These are phyloP conservation scores for Rhodosporidiobolus sp. DNA, from an alignment of 768 basidiomycete species.

Conservation along the genomic window DNA sequence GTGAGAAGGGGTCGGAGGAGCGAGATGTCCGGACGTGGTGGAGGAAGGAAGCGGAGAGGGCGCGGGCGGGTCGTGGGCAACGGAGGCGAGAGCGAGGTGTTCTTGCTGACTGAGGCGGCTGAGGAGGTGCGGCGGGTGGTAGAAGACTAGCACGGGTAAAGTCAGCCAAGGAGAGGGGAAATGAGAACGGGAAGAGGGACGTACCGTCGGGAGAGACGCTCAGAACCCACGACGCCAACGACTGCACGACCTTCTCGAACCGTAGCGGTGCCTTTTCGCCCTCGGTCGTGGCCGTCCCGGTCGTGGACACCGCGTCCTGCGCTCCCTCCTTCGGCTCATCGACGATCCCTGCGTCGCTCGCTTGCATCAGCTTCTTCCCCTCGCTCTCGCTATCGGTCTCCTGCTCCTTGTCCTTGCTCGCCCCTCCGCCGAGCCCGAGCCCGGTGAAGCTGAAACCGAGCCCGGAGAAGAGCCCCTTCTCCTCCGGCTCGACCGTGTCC, in stretches of 20 bases:
- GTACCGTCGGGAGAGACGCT: conserved; percentile 29
- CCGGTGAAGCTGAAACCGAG: background rate
- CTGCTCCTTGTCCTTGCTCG: background rate
- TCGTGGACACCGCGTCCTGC: too few species aligned
- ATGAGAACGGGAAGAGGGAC: background rate
- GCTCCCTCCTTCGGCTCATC: background rate
- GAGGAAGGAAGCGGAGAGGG: background rate
- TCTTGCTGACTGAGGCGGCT: conserved; percentile 35
- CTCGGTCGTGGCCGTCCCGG: too few species aligned
- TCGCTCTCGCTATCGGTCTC: background rate
- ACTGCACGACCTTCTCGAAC: conserved; percentile 38
- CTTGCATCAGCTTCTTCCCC: background rate
- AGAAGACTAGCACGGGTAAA: conserved; percentile 5
- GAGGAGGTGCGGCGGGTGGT: conserved; percentile 33
- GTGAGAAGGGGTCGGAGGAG: background rate
- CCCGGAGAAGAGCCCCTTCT: background rate
- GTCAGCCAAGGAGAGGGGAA: background rate
- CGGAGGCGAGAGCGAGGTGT: conserved; percentile 1
- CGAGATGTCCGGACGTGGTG: background rate
- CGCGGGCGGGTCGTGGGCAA: background rate
- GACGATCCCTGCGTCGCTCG: too few species aligned
- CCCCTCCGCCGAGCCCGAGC: background rate
- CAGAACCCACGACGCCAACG: conserved; percentile 26
- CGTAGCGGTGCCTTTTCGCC: conserved; percentile 11
- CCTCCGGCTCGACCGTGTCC: background rate